A percentile compares a stretch with the other conserved stretches of the same genome.
These are phyloP conservation scores for Carallia pectinifolia DNA, from an alignment of 345 rosid genomes.

Conservation along the genomic window DNA sequence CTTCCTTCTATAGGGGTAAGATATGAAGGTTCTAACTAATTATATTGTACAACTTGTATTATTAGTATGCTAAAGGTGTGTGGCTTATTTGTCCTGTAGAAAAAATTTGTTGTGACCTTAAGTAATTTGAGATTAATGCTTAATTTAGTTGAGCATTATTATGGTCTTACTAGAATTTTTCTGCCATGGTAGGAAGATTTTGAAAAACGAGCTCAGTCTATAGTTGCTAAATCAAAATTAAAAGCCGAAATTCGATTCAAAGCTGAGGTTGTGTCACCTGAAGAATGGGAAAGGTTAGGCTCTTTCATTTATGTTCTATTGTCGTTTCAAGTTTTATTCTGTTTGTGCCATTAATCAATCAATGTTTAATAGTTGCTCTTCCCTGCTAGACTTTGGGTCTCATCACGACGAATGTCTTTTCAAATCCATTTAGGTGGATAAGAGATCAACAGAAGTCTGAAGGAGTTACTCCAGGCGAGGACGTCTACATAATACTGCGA, in stretches of 20 bases:
- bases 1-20: conserved; percentile 92
- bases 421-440: conserved; percentile 65
- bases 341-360: not conserved
- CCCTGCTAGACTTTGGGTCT: conserved; percentile 10
- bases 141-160: not conserved
- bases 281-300: conserved; percentile 88
- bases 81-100: not conserved
- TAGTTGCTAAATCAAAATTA: conserved; percentile 75
- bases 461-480: conserved; percentile 84
- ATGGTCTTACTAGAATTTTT: conserved; percentile 11
- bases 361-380: not conserved
- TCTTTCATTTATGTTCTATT: conserved; percentile 2
- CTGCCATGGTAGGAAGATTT: conserved; percentile 71
- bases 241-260: conserved; percentile 83
- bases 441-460: conserved; percentile 83
- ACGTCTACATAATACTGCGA: conserved; percentile 81
- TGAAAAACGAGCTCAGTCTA: conserved; percentile 73
- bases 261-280: conserved; percentile 68
- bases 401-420: conserved; percentile 13
- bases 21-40: conserved; percentile 1
- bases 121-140: no score
- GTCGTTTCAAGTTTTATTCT: not conserved
- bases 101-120: no score
- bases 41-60: not conserved
- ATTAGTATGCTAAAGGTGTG: not conserved